Percentiles rank a stretch among this genome's conserved stretches.
phyloP scores from a whole-genome alignment of 2,329 filamentous ascomycete species.

The Stachybotrys chlorohalonatus region DNA sequence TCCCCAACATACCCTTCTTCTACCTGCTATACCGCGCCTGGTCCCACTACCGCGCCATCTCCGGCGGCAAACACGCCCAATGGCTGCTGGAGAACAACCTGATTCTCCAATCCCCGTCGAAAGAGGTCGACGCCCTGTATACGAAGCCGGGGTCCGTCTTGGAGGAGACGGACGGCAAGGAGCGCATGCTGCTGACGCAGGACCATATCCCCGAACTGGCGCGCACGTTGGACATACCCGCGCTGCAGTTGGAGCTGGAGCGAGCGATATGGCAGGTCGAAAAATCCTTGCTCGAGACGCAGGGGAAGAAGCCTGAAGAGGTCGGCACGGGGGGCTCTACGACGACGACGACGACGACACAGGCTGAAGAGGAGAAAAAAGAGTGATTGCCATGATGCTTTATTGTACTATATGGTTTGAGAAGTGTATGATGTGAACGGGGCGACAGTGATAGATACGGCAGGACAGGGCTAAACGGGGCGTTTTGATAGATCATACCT shows the following conservation, averaged over 20 bases:
- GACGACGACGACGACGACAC: not conserved
- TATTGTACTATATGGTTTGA: not conserved
- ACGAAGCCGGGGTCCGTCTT: constrained; percentile 27
- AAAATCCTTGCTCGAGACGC: constrained; percentile 23
- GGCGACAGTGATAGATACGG: constrained; percentile 4
- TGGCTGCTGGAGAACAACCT: constrained; percentile 70
- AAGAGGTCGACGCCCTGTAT: constrained; percentile 68
- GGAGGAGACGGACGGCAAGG: constrained; percentile 13
- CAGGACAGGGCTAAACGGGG: constrained; percentile 1
- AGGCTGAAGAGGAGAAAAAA: constrained; percentile 6
- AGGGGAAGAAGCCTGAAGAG: constrained; percentile 12
- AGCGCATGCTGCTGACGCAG: constrained; percentile 35
- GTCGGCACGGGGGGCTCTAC: not conserved
- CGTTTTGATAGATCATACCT: not conserved
- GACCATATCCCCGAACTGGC: constrained; percentile 49
- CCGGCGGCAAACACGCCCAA: constrained; percentile 75
- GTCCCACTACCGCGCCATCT: constrained; percentile 82
- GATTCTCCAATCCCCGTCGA: constrained; percentile 55
- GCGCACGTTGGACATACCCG: constrained; percentile 55
- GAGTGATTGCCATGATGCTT: not conserved
- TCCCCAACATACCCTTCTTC: constrained; percentile 95
- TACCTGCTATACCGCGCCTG: constrained; percentile 87
- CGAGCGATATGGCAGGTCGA: constrained; percentile 69
- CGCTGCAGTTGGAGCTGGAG: constrained; percentile 64
- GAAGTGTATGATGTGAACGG: not conserved